A percentile compares a stretch with the other conserved stretches of the same genome.
Conservation (phyloP, 2,329 filamentous ascomycete genomes). For the Ophiostoma sp. region DNA sequence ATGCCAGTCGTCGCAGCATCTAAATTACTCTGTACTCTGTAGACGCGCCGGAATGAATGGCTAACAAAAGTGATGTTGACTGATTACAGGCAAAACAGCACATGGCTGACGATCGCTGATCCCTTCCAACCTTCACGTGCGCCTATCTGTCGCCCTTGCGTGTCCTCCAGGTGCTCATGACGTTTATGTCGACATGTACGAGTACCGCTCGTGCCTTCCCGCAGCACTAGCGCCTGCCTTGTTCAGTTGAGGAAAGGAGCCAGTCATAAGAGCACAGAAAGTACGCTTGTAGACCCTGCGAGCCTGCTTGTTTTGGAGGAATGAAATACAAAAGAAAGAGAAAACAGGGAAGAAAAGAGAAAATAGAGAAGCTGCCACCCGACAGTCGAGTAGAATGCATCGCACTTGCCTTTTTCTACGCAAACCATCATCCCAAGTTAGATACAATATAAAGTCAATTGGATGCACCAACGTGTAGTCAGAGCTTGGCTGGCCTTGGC, state of each 20-base stretch:
- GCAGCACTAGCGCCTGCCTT: not conserved
- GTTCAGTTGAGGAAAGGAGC: not conserved
- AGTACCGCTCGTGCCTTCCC: not conserved
- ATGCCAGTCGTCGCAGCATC: not conserved
- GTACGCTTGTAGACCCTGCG: slow-evolving; percentile 3
- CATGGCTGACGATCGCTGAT: slow-evolving; percentile 1
- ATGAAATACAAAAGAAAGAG: not conserved
- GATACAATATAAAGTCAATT: no score
- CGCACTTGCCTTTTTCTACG: not conserved
- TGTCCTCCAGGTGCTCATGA: not conserved
- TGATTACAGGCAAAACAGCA: not conserved
- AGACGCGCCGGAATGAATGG: not conserved
- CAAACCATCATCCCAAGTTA: not conserved
- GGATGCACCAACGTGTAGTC: not conserved
- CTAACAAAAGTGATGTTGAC: not conserved
- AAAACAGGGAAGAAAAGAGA: not conserved
- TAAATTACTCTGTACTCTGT: no score
- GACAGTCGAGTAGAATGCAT: not conserved
- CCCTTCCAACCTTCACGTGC: not conserved
- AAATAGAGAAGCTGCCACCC: not conserved
- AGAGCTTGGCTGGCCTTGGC: slow-evolving; percentile 9
- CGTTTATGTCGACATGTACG: not conserved
- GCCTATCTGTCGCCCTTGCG: not conserved
- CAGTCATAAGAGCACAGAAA: slow-evolving; percentile 5
- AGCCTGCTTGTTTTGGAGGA: not conserved